A percentile compares a stretch with the other conserved stretches of the same genome.
Conservation (phyloP, 2,329 filamentous ascomycete species). For the Pseudogymnoascus pannorum region DNA sequence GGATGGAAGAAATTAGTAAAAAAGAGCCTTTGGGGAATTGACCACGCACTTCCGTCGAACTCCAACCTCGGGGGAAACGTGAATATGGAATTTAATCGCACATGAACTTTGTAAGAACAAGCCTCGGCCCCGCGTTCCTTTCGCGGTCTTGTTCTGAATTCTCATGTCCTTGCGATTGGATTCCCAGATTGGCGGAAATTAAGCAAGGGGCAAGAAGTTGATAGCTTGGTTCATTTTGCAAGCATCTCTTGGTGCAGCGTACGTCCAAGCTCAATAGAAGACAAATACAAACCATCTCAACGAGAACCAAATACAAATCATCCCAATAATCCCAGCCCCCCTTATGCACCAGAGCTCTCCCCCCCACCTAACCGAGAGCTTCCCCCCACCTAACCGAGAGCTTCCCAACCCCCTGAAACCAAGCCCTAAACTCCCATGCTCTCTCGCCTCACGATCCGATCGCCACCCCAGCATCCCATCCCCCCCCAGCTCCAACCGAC, state of each 20-base stretch:
- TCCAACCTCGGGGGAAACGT: not conserved
- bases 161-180: not conserved
- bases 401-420: not conserved
- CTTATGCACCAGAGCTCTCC: not conserved
- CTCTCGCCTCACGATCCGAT: not conserved
- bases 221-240: not conserved
- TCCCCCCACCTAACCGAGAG: not conserved
- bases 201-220: not conserved
- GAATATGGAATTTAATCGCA: not conserved
- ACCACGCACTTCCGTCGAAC: not conserved
- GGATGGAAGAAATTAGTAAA: not conserved
- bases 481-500: not conserved
- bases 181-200: not conserved
- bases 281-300: slow-evolving; percentile 1
- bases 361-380: too few species aligned
- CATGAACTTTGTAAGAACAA: not conserved
- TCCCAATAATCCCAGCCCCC: not conserved
- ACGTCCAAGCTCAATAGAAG: not conserved
- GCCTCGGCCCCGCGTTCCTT: not conserved
- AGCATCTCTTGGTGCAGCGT: not conserved
- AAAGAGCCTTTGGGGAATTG: not conserved
- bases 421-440: not conserved
- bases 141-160: not conserved
- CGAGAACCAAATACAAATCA: not conserved
- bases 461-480: not conserved